Conservation (phyloP, 768 basidiomycete genomes). For the Lactarius hatsudake region DNA sequence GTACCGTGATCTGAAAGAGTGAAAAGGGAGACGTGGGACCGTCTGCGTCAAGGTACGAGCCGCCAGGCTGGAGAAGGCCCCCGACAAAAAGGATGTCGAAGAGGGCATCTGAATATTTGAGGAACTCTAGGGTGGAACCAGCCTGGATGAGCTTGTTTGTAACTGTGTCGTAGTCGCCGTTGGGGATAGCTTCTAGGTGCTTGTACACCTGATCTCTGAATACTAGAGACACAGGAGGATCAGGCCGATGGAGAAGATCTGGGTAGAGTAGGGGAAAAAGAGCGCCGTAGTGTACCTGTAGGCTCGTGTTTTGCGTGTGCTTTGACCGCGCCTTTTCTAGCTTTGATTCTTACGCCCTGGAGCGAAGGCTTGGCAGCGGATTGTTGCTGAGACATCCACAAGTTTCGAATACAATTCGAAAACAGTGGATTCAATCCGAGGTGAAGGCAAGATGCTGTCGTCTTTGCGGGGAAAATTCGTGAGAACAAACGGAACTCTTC, state of each 20-base stretch:
- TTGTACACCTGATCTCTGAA: conserved; percentile 94
- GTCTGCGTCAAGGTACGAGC: conserved; percentile 84
- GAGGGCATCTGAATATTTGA: conserved; percentile 95
- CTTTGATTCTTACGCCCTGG: conserved; percentile 90
- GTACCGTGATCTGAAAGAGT: conserved; percentile 75
- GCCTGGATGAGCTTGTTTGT: conserved; percentile 85
- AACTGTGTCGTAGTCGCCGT: conserved; percentile 79
- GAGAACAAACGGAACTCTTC: background rate
- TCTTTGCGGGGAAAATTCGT: background rate
- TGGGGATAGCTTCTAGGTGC: conserved; percentile 78
- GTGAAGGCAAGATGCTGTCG: background rate
- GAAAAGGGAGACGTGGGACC: conserved; percentile 87
- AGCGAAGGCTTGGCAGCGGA: conserved; percentile 82
- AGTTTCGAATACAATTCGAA: conserved; percentile 39
- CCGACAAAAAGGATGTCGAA: conserved; percentile 97
- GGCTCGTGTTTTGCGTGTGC: conserved; percentile 94
- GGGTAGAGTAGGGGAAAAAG: background rate
- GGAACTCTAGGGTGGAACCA: conserved; percentile 88
- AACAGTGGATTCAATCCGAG: conserved; percentile 24
- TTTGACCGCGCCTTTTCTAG: conserved; percentile 89
- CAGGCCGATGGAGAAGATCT: conserved; percentile 16
- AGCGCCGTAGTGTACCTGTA: conserved; percentile 44
- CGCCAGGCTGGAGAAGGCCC: conserved; percentile 94
- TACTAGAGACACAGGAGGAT: conserved; percentile 44
- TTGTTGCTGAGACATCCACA: conserved; percentile 93